Evolutionary conservation across 164 flowering plant species (phyloP), one percentile per base, ranked within the genome.

Genomic region (Tetracentron sinense): DNA sequence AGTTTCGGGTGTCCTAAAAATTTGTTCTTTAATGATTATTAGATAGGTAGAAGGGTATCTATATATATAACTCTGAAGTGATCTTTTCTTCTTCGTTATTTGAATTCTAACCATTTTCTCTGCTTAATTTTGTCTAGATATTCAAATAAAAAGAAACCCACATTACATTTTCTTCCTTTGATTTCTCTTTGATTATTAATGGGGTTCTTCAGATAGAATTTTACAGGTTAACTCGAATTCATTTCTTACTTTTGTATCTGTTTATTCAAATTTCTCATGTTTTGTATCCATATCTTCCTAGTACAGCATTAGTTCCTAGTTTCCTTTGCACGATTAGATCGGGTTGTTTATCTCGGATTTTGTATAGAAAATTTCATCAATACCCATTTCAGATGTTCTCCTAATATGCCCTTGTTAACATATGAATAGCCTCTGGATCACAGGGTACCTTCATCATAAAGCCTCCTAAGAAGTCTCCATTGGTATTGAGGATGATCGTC

Each of bases 371-470:
- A 19, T 14, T 58, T 22, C 2, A 10, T 16, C 8, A 17, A 38
- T 42, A 19, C 20, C 31, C 19, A 58, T 58, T 12, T 42, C 50
- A 58, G 42, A 16, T 16, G 29, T 20, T 50, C 29, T 12, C 48
- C 28, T 23, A 8, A 38, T 27, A 17, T 31, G 28, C 25, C 19
- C 16, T 35, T 11, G 44, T 21, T 60, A 49, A 62, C 35, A 31
- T 28, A 30, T 23, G 59, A 23, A 14, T 47, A n/a, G 23, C 51
- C 61, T 56, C 38, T 59, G 44, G 10, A 47, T 72, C 15, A 47
- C 88, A 94, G 98, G 96, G 81, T 59, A 30, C 76, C 2, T 51
- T 82, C 15, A 72, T 83, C 29, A 60, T 86, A 65, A 94, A 89
- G 72, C 67, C 87, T 52, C 79, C 91, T 7, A 91, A 89, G 82